Evolutionary conservation across 163 green algal genomes (phyloP).

Genomic region (Volvox carteri): DNA sequence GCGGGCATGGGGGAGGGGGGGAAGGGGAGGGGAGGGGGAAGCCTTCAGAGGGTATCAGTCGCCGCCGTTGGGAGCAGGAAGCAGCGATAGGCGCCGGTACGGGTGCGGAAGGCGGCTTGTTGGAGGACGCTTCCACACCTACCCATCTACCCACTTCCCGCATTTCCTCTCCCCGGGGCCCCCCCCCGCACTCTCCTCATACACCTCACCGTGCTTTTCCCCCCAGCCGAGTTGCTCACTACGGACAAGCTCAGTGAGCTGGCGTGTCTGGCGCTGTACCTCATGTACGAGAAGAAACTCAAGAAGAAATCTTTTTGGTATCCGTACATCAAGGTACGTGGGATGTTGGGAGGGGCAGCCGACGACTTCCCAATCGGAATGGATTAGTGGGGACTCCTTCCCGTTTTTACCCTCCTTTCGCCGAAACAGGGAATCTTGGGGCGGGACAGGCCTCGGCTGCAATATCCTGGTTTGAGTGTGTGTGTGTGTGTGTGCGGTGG

Average conservation of each 20-base stretch:
- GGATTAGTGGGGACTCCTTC: too few relatives aligned
- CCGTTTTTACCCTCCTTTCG: too few relatives aligned
- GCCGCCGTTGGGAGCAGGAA: too few relatives aligned
- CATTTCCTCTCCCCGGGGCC: background rate
- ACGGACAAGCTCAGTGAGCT: conserved; percentile 95
- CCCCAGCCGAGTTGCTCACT: conserved; percentile 92
- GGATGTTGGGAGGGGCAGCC: background rate
- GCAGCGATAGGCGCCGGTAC: too few relatives aligned
- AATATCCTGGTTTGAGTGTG: too few relatives aligned
- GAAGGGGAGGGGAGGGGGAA: background rate
- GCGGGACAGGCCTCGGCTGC: too few relatives aligned
- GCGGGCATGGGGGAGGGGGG: background rate
- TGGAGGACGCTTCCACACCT: too few relatives aligned
- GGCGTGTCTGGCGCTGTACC: conserved; percentile 85
- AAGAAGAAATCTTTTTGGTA: conserved; percentile 84
- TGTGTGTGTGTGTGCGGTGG: too few relatives aligned
- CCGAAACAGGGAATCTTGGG: too few relatives aligned
- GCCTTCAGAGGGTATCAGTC: too few relatives aligned
- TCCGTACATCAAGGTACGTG: conserved; percentile 82
- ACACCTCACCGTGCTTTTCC: background rate
- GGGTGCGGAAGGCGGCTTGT: background rate
- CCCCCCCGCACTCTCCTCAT: background rate
- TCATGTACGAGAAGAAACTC: conserved; percentile 97
- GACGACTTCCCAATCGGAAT: too few relatives aligned
- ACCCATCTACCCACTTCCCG: background rate